A percentile compares a stretch with the other conserved stretches of the same genome.
phyloP scores from a whole-genome alignment of 148 eudicot species.

The Bassia scoparia region DNA sequence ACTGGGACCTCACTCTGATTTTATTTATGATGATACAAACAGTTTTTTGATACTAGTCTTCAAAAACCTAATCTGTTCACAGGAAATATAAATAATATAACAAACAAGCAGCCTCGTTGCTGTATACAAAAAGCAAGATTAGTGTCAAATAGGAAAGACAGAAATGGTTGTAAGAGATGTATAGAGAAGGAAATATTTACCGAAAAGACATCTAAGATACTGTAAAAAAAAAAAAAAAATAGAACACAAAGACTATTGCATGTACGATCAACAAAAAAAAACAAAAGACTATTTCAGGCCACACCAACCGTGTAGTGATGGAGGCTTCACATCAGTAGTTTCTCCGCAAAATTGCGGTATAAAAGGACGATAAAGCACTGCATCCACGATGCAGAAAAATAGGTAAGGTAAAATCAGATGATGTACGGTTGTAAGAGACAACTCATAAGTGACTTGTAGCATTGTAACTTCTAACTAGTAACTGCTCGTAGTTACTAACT shows the following conservation, averaged over 20 bases:
- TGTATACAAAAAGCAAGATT: not conserved
- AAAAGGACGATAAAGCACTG: slow-evolving; percentile 96
- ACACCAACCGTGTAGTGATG: slow-evolving; percentile 76
- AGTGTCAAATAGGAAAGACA: not conserved
- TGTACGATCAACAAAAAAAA: not conserved
- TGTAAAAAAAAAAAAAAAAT: slow-evolving; percentile 1
- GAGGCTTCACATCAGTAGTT: slow-evolving; percentile 68
- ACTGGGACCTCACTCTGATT: not conserved
- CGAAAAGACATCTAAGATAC: not conserved
- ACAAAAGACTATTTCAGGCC: not conserved
- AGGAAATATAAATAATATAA: not conserved
- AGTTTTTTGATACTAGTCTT: not conserved
- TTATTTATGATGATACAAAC: not conserved
- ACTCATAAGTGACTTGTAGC: not conserved
- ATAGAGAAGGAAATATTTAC: not conserved
- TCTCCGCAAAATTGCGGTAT: slow-evolving; percentile 82
- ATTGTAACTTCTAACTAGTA: too few relatives aligned
- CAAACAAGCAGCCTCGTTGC: not conserved
- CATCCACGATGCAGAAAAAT: slow-evolving; percentile 28
- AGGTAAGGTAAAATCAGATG: not conserved
- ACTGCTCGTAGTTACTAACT: not conserved
- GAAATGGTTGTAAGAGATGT: not conserved
- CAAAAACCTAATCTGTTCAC: not conserved
- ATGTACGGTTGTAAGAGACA: not conserved
- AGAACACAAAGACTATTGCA: not conserved